These are phyloP conservation scores for Edaphochlamys debaryana DNA, from an alignment of 139 green algal genomes.

Conservation along the genomic window DNA sequence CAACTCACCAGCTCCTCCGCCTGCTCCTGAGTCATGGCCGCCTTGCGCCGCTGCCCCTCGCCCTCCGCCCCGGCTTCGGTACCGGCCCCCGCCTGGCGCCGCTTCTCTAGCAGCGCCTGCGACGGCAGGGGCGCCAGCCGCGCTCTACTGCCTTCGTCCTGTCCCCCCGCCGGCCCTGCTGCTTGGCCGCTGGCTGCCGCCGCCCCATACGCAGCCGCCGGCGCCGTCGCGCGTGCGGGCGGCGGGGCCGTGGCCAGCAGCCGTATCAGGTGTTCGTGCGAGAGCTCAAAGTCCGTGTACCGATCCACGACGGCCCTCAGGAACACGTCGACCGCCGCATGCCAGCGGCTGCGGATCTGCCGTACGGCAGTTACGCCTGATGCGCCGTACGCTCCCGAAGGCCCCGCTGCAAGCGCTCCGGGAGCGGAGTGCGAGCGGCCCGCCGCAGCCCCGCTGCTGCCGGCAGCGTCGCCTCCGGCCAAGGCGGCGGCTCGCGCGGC, in stretches of 20 bases:
- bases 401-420: background rate
- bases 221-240: too few relatives aligned
- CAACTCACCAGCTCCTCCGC: slow-evolving; percentile 13
- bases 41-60: background rate
- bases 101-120: too few relatives aligned
- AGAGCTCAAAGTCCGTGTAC: slow-evolving; percentile 16
- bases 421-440: background rate
- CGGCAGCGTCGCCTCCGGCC: background rate
- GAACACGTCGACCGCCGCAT: slow-evolving; percentile 7
- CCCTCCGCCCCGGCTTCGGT: background rate
- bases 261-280: background rate
- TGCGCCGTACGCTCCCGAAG: background rate
- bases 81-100: background rate
- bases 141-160: background rate
- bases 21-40: background rate
- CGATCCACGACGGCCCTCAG: slow-evolving; percentile 15
- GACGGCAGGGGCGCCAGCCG: background rate
- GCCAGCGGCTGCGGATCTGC: background rate
- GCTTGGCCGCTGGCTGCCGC: too few relatives aligned
- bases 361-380: background rate
- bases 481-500: too few relatives aligned
- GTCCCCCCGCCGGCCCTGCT: background rate
- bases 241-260: background rate
- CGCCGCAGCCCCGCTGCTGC: background rate
- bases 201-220: background rate